Conservation (phyloP, 768 basidiomycete genomes). For the Pulveroboletus sp. region DNA sequence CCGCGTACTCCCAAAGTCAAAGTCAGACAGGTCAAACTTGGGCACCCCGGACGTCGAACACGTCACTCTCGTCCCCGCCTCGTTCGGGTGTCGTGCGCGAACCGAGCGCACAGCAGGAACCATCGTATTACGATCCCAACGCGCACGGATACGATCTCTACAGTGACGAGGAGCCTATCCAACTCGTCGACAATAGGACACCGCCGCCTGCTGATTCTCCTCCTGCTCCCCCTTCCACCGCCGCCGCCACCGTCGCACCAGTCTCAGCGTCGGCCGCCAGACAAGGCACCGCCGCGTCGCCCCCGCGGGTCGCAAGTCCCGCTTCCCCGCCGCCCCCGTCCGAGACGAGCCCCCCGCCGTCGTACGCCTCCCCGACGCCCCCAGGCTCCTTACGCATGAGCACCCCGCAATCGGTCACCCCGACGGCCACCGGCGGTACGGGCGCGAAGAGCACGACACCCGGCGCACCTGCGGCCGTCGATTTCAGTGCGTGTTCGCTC, state of each 20-base stretch:
- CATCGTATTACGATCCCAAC: slow-evolving; percentile 38
- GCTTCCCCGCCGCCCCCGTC: neutral
- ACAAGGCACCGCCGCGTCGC: neutral
- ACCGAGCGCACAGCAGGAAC: slow-evolving; percentile 10
- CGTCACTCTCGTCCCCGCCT: slow-evolving; percentile 11
- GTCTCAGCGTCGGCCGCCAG: too few relatives aligned
- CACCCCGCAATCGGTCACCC: slow-evolving; percentile 10
- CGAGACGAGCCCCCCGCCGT: neutral
- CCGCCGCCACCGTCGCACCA: neutral
- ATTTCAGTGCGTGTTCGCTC: slow-evolving; percentile 28
- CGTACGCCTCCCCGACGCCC: slow-evolving; percentile 8
- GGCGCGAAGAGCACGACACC: slow-evolving; percentile 10
- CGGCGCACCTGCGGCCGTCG: slow-evolving; percentile 23
- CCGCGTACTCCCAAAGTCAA: neutral
- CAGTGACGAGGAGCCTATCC: slow-evolving; percentile 14
- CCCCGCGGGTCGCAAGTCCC: neutral
- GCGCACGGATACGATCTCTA: slow-evolving; percentile 28
- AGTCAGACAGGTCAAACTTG: slow-evolving; percentile 6
- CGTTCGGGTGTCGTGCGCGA: slow-evolving; percentile 2
- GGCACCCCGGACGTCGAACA: slow-evolving; percentile 6
- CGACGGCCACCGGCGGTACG: slow-evolving; percentile 3
- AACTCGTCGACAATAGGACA: slow-evolving; percentile 5
- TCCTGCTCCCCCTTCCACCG: neutral
- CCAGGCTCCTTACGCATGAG: neutral
- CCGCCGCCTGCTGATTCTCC: too few relatives aligned